Percentiles rank a stretch among this genome's conserved stretches.
Evolutionary conservation across 2,329 filamentous ascomycete species (phyloP).

Genomic region (Diaporthe helianthi): DNA sequence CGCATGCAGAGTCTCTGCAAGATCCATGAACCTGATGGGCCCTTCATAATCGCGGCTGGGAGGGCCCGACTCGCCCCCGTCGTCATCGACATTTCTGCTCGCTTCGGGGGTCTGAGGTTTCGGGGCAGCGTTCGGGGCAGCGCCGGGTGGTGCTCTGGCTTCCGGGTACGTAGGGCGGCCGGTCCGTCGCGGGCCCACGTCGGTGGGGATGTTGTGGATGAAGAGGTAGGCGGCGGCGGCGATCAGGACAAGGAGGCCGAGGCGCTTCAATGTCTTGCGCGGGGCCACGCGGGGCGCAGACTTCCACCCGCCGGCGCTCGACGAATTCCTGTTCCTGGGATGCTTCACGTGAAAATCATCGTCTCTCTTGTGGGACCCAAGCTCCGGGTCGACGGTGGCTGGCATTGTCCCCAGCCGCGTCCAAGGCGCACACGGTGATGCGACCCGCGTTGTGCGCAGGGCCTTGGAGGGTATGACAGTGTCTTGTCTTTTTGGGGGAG

Average conservation of each 20-base stretch:
- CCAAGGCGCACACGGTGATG: constrained; percentile 1
- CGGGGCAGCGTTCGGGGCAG: constrained; percentile 3
- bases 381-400: constrained; percentile 57
- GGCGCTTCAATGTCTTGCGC: constrained; percentile 62
- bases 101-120: constrained; percentile 30
- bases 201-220: constrained; percentile 65
- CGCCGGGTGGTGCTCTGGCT: neutral
- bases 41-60: constrained; percentile 67
- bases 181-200: constrained; percentile 48
- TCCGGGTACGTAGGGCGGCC: constrained; percentile 45
- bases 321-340: constrained; percentile 44
- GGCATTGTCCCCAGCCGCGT: constrained; percentile 46
- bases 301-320: constrained; percentile 43
- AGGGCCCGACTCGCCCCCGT: constrained; percentile 35
- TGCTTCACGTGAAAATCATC: constrained; percentile 56
- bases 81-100: constrained; percentile 20
- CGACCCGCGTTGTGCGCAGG: neutral
- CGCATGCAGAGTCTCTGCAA: constrained; percentile 68
- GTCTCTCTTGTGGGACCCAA: constrained; percentile 66
- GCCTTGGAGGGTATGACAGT: neutral
- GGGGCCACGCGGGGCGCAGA: constrained; percentile 49
- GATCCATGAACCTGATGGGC: constrained; percentile 70
- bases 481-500: neutral
- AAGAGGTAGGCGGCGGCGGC: constrained; percentile 67
- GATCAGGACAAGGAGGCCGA: constrained; percentile 54